phyloP scores from a whole-genome alignment of 1,284 basidiomycete species.

The Sporisorium exsertum region DNA sequence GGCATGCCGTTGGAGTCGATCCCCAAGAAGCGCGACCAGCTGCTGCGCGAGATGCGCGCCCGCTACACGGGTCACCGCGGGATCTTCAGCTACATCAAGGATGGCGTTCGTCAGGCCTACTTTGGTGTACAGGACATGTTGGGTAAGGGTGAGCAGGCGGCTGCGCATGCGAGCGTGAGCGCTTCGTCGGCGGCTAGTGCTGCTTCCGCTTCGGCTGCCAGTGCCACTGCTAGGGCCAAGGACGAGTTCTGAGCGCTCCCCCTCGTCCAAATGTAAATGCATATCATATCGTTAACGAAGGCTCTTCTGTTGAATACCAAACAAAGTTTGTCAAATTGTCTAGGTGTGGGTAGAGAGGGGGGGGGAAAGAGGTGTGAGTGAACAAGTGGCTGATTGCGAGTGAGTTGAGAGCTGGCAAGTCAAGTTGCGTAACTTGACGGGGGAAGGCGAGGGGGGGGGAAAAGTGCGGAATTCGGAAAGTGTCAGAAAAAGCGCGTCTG shows the following conservation, averaged over 20 bases:
- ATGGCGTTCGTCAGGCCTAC: conserved; percentile 58
- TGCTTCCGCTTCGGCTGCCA: conserved; percentile 39
- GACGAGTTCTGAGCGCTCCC: conserved; percentile 47
- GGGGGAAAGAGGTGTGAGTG: too few species aligned
- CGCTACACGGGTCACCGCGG: conserved; percentile 60
- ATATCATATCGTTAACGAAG: neutral
- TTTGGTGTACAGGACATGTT: conserved; percentile 58
- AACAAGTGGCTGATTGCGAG: too few species aligned
- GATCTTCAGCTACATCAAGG: conserved; percentile 59
- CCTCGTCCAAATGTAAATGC: neutral
- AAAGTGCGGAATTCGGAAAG: conserved; percentile 1
- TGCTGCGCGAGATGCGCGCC: conserved; percentile 65
- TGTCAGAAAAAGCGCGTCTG: neutral
- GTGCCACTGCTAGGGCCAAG: conserved; percentile 45
- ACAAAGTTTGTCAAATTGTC: too few species aligned
- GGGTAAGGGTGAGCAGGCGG: conserved; percentile 58
- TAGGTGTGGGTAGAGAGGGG: too few species aligned
- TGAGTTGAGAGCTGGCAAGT: too few species aligned
- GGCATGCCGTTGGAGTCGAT: conserved; percentile 56
- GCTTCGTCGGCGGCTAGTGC: conserved; percentile 48
- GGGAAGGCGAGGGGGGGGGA: too few species aligned
- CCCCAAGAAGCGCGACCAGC: conserved; percentile 60
- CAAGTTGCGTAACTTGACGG: too few species aligned
- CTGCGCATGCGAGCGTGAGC: conserved; percentile 49
- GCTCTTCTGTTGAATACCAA: neutral